phyloP scores from a whole-genome alignment of 2,329 filamentous ascomycete genomes.

The Bimuria novae-zelandiae region DNA sequence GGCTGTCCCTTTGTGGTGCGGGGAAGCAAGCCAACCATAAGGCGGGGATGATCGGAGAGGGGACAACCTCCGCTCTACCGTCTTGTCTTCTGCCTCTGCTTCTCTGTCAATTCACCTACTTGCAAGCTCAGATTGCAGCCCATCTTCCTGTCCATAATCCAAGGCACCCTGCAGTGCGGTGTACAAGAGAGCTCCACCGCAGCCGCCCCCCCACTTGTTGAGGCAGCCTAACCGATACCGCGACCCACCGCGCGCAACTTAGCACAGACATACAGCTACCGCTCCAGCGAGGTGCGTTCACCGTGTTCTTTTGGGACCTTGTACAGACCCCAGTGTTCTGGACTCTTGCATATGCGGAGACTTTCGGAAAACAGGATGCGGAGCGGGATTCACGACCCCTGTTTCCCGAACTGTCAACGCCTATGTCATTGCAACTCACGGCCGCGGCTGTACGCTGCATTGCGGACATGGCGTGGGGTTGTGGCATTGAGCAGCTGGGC shows the following conservation, averaged over 20 bases:
- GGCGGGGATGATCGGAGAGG: slow-evolving; percentile 1
- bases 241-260: slow-evolving; percentile 8
- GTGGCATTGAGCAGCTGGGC: not conserved
- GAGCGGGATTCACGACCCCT: not conserved
- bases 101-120: slow-evolving; percentile 4
- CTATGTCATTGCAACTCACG: slow-evolving; percentile 14
- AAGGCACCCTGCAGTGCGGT: not conserved
- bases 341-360: slow-evolving; percentile 1
- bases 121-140: not conserved
- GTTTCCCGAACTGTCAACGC: not conserved
- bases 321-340: not conserved
- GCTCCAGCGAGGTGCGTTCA: slow-evolving; percentile 12
- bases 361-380: not conserved
- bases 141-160: slow-evolving; percentile 2
- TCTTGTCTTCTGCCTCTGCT: not conserved
- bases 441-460: slow-evolving; percentile 19
- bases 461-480: slow-evolving; percentile 1
- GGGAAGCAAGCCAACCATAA: slow-evolving; percentile 12
- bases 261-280: slow-evolving; percentile 7
- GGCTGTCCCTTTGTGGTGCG: slow-evolving; percentile 11
- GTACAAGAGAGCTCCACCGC: slow-evolving; percentile 1
- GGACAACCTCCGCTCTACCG: slow-evolving; percentile 1
- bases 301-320: not conserved
- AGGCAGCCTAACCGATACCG: slow-evolving; percentile 13
- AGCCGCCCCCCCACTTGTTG: no score